These are phyloP conservation scores for Echinochloa phyllopogon DNA, from an alignment of 176 grass and related monocot genomes.

Conservation along the genomic window DNA sequence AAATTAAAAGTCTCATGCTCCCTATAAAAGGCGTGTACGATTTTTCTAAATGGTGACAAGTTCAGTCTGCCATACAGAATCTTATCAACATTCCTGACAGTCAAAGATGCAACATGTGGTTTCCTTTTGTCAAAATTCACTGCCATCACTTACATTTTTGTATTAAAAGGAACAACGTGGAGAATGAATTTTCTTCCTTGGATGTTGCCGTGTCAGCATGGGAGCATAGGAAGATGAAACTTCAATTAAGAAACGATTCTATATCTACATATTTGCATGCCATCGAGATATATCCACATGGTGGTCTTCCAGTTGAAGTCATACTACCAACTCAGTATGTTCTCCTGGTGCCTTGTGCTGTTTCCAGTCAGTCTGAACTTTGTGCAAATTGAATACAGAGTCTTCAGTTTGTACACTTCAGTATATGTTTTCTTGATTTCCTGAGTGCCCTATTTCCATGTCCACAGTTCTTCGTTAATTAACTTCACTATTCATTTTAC, in stretches of 20 bases:
- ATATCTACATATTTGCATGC: constrained; percentile 43
- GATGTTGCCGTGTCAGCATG: constrained; percentile 49
- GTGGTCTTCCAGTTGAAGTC: constrained; percentile 50
- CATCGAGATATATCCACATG: constrained; percentile 35
- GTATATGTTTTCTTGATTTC: not conserved
- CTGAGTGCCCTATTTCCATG: constrained; percentile 4
- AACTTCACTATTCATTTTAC: constrained; percentile 16
- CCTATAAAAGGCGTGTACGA: not conserved
- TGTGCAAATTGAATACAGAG: constrained; percentile 31
- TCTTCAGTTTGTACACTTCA: constrained; percentile 9
- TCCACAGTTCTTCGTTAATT: not conserved
- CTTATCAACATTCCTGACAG: constrained; percentile 5
- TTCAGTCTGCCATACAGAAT: constrained; percentile 23
- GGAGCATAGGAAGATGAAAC: constrained; percentile 52
- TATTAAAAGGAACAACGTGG: constrained; percentile 52
- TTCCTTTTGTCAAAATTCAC: constrained; percentile 44
- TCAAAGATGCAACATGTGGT: constrained; percentile 8
- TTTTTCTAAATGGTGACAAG: not conserved
- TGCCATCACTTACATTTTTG: constrained; percentile 41
- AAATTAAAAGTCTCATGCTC: not conserved
- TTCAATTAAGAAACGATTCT: constrained; percentile 50
- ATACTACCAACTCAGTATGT: constrained; percentile 50
- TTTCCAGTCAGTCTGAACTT: constrained; percentile 44
- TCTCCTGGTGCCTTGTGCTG: constrained; percentile 28
- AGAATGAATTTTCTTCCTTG: constrained; percentile 55